Evolutionary conservation across 352 stramenopile species (phyloP).

Genomic region (Globisporangium rhizosaccharum): DNA sequence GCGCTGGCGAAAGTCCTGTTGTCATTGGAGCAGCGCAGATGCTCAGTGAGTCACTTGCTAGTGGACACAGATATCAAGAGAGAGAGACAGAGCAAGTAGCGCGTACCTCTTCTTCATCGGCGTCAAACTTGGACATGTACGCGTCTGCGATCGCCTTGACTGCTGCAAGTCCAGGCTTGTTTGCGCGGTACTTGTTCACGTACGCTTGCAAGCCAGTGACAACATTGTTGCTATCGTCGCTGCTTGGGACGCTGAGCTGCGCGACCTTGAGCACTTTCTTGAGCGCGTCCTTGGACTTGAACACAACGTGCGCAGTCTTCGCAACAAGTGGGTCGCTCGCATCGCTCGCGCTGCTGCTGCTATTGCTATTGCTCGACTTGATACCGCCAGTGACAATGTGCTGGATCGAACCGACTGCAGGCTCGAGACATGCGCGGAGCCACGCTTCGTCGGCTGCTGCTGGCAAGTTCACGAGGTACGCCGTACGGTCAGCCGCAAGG

Average conservation of each 20-base stretch:
- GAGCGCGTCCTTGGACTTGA: slow-evolving; percentile 60
- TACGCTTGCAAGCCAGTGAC: slow-evolving; percentile 26
- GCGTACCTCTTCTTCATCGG: slow-evolving; percentile 51
- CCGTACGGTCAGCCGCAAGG: slow-evolving; percentile 56
- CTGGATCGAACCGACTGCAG: slow-evolving; percentile 49
- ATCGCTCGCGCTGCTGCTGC: slow-evolving; percentile 10
- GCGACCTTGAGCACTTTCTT: slow-evolving; percentile 44
- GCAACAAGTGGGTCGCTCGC: slow-evolving; percentile 17
- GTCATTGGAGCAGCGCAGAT: neutral
- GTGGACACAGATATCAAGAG: neutral
- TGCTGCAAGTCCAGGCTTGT: slow-evolving; percentile 53
- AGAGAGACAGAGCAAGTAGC: neutral
- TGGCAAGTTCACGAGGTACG: slow-evolving; percentile 75
- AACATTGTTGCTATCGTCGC: neutral
- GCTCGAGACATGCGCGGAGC: slow-evolving; percentile 44
- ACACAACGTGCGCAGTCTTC: slow-evolving; percentile 63
- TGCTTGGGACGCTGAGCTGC: slow-evolving; percentile 24
- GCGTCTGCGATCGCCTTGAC: slow-evolving; percentile 66
- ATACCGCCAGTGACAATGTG: slow-evolving; percentile 28
- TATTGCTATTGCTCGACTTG: neutral
- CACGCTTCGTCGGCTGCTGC: slow-evolving; percentile 35
- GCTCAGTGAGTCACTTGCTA: slow-evolving; percentile 1
- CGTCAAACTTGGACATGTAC: slow-evolving; percentile 78
- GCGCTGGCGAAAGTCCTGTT: slow-evolving; percentile 39
- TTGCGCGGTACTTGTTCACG: slow-evolving; percentile 55